Base-by-base conservation (phyloP, 2,329 filamentous ascomycete genomes). In the Exophiala phaeomuriformis region DNA sequence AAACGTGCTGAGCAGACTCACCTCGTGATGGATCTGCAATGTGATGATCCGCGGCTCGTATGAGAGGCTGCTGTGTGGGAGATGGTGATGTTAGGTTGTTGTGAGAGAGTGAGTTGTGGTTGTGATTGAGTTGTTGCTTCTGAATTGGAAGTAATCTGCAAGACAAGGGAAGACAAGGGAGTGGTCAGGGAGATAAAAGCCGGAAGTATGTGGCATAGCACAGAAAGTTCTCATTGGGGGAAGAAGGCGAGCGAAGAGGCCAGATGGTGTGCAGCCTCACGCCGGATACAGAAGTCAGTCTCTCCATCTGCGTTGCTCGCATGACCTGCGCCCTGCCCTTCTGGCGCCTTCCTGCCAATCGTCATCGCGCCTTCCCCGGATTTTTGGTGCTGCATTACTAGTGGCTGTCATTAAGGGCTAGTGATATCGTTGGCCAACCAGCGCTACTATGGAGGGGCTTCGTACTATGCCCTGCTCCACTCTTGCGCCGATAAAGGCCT, bases 341-440 rank as follows among this genome's bases (percentile, higher is more conserved):
- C 56, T 51, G 51, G 53, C 40, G 47, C 35, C 28, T 58, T 53
- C 48, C 49, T 56, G 47, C 53, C 53, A 52, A 53, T 59, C 36
- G 50, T 48, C 39, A 53, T 43, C 30, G 36, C 47, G 37, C 50
- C 53, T 59, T 59, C 57, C 57, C 57, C 57, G 52, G 57, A 59
- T 59, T 59, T 47, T 39, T 19, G 30, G 36, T 33, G 41, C 48
- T 43, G 41, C 12, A 5, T 41, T 41, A 19, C 19, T 19, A 41
- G 39, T 41, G 39, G 39, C 39, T 41, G 12, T 5, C n/a, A 5
- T 41, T 3, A 41, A 7, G 4, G 12, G 7, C 39, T 41, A 41
- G 39, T 41, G 4, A 12, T 28, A 5, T 6, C 27, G 2, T 4
- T 27, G 39, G 39, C 27, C 5, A 3, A 41, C 12, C 19, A 10